These are phyloP conservation scores for Alternaria rosae DNA, from an alignment of 2,329 filamentous ascomycete species.

Conservation along the genomic window DNA sequence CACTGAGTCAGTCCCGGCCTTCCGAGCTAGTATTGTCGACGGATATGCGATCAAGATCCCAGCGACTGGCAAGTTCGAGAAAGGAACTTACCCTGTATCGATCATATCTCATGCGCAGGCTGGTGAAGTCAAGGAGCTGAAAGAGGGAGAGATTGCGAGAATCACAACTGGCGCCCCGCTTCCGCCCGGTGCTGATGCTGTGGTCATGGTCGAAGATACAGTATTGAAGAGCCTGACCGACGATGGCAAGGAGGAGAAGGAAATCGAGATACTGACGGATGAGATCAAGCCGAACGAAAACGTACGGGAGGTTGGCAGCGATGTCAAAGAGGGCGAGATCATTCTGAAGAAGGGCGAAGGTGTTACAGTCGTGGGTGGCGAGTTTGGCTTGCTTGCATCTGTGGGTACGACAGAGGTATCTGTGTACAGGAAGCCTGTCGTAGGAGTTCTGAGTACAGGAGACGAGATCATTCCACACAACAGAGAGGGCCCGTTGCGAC, in stretches of 20 bases:
- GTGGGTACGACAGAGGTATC: constrained; percentile 76
- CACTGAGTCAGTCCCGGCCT: constrained; percentile 85
- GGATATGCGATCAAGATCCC: constrained; percentile 73
- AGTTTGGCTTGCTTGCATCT: constrained; percentile 87
- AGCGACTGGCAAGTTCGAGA: constrained; percentile 59
- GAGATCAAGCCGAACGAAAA: constrained; percentile 82
- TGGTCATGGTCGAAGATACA: constrained; percentile 98
- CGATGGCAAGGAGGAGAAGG: constrained; percentile 83
- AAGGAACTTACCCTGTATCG: constrained; percentile 84
- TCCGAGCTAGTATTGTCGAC: constrained; percentile 94
- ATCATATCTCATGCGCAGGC: constrained; percentile 86
- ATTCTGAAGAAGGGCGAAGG: constrained; percentile 80
- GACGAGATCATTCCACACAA: constrained; percentile 89
- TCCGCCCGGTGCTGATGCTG: constrained; percentile 85
- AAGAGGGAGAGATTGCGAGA: constrained; percentile 79
- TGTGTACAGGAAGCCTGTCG: constrained; percentile 76
- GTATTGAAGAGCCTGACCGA: constrained; percentile 76
- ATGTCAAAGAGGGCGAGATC: constrained; percentile 72
- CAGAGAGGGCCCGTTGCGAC: constrained; percentile 65
- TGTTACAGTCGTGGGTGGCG: constrained; percentile 87
- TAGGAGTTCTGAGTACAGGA: constrained; percentile 91
- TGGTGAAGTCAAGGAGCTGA: constrained; percentile 68
- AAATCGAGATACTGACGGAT: constrained; percentile 84
- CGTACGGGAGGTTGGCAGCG: constrained; percentile 88
- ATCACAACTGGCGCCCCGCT: constrained; percentile 96